Conservation (phyloP, 305 asterid species). For the Plantago rigida region DNA sequence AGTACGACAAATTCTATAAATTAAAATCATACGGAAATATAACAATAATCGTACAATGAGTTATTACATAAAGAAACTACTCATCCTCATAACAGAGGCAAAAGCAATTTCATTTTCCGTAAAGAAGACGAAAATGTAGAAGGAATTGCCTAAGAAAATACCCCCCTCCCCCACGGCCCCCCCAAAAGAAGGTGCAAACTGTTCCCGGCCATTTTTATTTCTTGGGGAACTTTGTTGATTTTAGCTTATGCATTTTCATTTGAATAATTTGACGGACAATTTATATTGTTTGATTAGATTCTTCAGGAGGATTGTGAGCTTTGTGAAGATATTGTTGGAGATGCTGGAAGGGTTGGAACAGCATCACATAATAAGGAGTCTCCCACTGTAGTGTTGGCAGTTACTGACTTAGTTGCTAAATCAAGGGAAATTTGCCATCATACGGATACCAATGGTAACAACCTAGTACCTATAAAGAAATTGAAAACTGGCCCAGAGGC, state of each 20-base stretch:
- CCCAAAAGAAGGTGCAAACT: no score
- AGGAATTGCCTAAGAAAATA: no score
- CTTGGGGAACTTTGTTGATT: neutral
- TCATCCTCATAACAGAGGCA: no score
- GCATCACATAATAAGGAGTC: conserved; percentile 37
- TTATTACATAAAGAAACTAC: no score
- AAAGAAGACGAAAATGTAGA: no score
- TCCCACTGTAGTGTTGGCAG: conserved; percentile 28
- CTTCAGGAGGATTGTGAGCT: conserved; percentile 30
- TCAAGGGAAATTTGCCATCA: conserved; percentile 31
- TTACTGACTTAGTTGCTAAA: conserved; percentile 28
- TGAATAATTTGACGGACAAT: conserved; percentile 14
- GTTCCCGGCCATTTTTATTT: no score
- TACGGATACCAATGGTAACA: conserved; percentile 34
- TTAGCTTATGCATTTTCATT: neutral
- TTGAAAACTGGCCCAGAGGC: conserved; percentile 37
- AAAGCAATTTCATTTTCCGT: no score
- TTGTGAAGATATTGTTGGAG: conserved; percentile 32
- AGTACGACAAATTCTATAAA: no score
- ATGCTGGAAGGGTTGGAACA: conserved; percentile 28
- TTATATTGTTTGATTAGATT: conserved; percentile 34
- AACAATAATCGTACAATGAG: no score
- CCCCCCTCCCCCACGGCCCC: no score
- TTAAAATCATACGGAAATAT: no score
- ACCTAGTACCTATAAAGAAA: conserved; percentile 42